Evolutionary conservation across 805 yeast species (phyloP).

Genomic region (Deakozyma indianensis): DNA sequence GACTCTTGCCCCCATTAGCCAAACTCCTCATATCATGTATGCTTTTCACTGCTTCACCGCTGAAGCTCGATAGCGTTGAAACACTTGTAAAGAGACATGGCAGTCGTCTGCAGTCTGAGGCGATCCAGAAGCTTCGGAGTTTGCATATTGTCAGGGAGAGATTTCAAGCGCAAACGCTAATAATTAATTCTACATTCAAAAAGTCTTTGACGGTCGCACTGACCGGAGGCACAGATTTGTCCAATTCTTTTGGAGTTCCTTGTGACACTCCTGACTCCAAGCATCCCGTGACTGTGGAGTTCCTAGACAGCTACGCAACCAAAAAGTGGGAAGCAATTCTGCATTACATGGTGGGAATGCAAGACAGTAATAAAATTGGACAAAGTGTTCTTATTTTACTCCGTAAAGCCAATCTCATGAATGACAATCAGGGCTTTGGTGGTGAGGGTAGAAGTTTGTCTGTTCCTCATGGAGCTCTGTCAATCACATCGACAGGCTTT

Average conservation of each 20-base stretch:
- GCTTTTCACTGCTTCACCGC: slow-evolving; percentile 67
- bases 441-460: slow-evolving; percentile 2
- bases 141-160: slow-evolving; percentile 60
- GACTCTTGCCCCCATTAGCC: slow-evolving; percentile 79
- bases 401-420: slow-evolving; percentile 79
- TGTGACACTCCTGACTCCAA: slow-evolving; percentile 41
- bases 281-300: slow-evolving; percentile 39
- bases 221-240: slow-evolving; percentile 55
- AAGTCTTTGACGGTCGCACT: slow-evolving; percentile 66
- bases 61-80: slow-evolving; percentile 52
- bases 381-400: slow-evolving; percentile 68
- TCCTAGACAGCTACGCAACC: slow-evolving; percentile 67
- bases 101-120: slow-evolving; percentile 46
- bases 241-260: slow-evolving; percentile 66
- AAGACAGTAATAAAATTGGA: slow-evolving; percentile 48
- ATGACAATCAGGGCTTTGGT: slow-evolving; percentile 27
- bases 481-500: slow-evolving; percentile 83
- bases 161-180: slow-evolving; percentile 28
- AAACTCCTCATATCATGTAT: slow-evolving; percentile 78
- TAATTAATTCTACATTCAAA: slow-evolving; percentile 60
- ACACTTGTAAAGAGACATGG: slow-evolving; percentile 59
- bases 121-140: slow-evolving; percentile 59
- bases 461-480: slow-evolving; percentile 24
- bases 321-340: slow-evolving; percentile 88
- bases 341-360: slow-evolving; percentile 89